Evolutionary conservation across 331 rosid species (phyloP).

Genomic region (Pyrus hybrid): DNA sequence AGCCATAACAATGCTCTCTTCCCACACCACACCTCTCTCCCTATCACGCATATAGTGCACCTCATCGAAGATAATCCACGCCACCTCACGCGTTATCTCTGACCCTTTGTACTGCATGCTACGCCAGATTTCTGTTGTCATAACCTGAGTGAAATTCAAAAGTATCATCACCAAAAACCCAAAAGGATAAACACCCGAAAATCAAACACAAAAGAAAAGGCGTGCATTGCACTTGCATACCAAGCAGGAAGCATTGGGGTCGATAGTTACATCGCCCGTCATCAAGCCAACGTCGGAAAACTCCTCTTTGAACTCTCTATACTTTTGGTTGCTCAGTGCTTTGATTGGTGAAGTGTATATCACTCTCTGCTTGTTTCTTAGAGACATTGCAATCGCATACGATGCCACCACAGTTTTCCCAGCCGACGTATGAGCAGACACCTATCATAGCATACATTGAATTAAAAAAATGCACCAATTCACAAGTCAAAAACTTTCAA

Average conservation of each 20-base stretch:
- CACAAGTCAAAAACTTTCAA: background rate
- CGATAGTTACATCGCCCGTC: slow-evolving; percentile 95
- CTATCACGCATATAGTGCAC: slow-evolving; percentile 97
- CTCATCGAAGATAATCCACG: slow-evolving; percentile 93
- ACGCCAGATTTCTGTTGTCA: slow-evolving; percentile 97
- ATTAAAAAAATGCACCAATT: background rate
- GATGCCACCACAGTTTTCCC: slow-evolving; percentile 87
- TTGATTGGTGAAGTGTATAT: slow-evolving; percentile 94
- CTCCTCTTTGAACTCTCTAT: slow-evolving; percentile 83
- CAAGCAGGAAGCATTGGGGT: slow-evolving; percentile 91
- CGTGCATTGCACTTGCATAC: slow-evolving; percentile 18
- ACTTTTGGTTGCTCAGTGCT: slow-evolving; percentile 95
- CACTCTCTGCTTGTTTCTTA: slow-evolving; percentile 72
- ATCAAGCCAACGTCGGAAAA: slow-evolving; percentile 95
- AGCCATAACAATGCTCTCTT: slow-evolving; percentile 96
- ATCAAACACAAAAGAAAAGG: background rate
- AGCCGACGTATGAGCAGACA: slow-evolving; percentile 96
- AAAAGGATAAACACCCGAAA: background rate
- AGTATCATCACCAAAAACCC: background rate
- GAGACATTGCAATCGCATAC: slow-evolving; percentile 93
- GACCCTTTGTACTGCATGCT: slow-evolving; percentile 99
- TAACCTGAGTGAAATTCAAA: slow-evolving; percentile 45
- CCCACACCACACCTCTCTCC: slow-evolving; percentile 98
- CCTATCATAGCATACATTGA: slow-evolving; percentile 23
- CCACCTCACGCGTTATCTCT: slow-evolving; percentile 81